Evolutionary conservation across 2,329 filamentous ascomycete species (phyloP).

Genomic region (Microcyclospora pomicola): DNA sequence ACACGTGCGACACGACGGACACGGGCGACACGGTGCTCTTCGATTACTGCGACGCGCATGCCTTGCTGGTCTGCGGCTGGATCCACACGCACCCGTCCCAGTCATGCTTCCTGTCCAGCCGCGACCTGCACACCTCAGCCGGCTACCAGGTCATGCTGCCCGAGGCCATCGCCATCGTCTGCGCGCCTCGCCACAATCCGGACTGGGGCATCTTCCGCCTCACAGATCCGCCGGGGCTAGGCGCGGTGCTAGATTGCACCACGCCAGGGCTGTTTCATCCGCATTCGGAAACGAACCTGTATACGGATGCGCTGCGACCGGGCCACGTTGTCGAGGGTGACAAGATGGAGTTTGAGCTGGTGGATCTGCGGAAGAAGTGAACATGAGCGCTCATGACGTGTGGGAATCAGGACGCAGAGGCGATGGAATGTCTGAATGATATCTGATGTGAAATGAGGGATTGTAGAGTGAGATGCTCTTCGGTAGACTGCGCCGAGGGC

Average conservation of each 20-base stretch:
- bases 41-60: conserved; percentile 74
- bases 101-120: conserved; percentile 92
- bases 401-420: too few relatives aligned
- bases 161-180: conserved; percentile 94
- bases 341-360: conserved; percentile 48
- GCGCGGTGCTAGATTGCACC: conserved; percentile 67
- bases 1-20: conserved; percentile 90
- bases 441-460: too few relatives aligned
- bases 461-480: too few relatives aligned
- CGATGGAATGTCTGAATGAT: too few relatives aligned
- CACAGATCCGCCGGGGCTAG: conserved; percentile 81
- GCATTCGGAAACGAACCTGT: conserved; percentile 56
- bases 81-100: conserved; percentile 96
- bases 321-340: conserved; percentile 46
- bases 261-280: conserved; percentile 75
- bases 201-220: conserved; percentile 82
- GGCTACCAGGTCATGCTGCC: conserved; percentile 94
- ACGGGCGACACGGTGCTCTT: conserved; percentile 58
- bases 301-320: conserved; percentile 53
- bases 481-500: too few relatives aligned
- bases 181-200: conserved; percentile 66
- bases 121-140: conserved; percentile 84
- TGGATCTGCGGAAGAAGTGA: conserved; percentile 40
- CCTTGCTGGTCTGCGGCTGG: conserved; percentile 82
- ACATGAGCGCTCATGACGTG: not conserved